Percentiles rank a stretch among this genome's conserved stretches.
phyloP scores from a whole-genome alignment of 2,329 filamentous ascomycete genomes.

The Pezicula radicicola region DNA sequence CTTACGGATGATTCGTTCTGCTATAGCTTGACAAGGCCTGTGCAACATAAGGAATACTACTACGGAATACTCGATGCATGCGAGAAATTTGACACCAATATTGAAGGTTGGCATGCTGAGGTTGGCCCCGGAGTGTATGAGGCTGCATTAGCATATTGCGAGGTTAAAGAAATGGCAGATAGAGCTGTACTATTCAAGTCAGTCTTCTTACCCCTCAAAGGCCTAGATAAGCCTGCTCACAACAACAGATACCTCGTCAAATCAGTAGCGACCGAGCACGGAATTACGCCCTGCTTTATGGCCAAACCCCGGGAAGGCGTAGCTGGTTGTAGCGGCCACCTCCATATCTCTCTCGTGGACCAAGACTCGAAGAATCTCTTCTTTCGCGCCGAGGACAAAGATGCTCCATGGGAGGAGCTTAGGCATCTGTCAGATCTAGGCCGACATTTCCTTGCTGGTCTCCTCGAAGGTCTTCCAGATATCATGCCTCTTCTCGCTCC shows the following conservation, averaged over 20 bases:
- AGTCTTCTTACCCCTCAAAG: conserved; percentile 16
- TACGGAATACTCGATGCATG: conserved; percentile 84
- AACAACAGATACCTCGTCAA: conserved; percentile 83
- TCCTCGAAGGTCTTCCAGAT: conserved; percentile 85
- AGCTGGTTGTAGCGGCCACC: conserved; percentile 92
- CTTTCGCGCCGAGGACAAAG: conserved; percentile 68
- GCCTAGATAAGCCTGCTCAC: no score
- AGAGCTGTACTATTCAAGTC: conserved; percentile 88
- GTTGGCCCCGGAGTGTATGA: conserved; percentile 93
- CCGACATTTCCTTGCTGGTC: conserved; percentile 86
- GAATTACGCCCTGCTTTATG: conserved; percentile 98
- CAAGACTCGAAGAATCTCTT: conserved; percentile 81
- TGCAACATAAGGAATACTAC: conserved; percentile 90
- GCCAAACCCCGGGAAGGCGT: conserved; percentile 89
- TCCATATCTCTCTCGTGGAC: conserved; percentile 88
- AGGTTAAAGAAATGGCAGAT: conserved; percentile 88
- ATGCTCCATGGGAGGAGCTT: conserved; percentile 72
- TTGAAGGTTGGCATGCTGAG: conserved; percentile 96
- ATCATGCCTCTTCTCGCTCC: conserved; percentile 95
- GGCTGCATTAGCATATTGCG: conserved; percentile 87
- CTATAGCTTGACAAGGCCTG: conserved; percentile 81
- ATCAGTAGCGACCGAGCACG: conserved; percentile 79
- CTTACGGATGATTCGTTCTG: conserved; percentile 95
- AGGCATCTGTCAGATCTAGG: conserved; percentile 82
- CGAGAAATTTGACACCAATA: conserved; percentile 71